Conservation (phyloP, 2,329 filamentous ascomycete species). For the Didymella lethalis region DNA sequence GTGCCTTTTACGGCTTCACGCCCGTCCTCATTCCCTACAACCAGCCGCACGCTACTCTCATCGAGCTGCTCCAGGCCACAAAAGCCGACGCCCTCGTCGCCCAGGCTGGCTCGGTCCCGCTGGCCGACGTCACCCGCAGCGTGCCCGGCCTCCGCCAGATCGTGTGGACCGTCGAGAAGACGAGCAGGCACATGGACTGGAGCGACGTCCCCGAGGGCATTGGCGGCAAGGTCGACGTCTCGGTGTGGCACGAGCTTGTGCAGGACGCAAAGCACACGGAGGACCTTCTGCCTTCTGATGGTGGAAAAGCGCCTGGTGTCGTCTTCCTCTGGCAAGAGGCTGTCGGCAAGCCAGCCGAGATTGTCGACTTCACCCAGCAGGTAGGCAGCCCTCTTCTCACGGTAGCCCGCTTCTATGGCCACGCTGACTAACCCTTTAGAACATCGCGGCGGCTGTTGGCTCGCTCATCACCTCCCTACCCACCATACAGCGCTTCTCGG, state of each 20-base stretch:
- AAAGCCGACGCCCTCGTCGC: conserved; percentile 84
- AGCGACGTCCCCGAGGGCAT: conserved; percentile 83
- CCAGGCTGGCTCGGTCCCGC: conserved; percentile 84
- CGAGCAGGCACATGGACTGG: conserved; percentile 94
- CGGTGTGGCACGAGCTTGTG: conserved; percentile 92
- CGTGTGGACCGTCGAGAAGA: conserved; percentile 91
- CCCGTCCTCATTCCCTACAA: conserved; percentile 87
- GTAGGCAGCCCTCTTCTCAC: conserved; percentile 46
- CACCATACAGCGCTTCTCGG: conserved; percentile 73
- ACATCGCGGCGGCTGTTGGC: conserved; percentile 86
- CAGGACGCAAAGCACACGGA: conserved; percentile 66
- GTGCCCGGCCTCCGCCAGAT: conserved; percentile 76
- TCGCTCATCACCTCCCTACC: conserved; percentile 80
- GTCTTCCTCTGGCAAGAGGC: conserved; percentile 72
- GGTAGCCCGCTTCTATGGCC: no score
- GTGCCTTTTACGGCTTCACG: conserved; percentile 86
- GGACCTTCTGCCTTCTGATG: conserved; percentile 69
- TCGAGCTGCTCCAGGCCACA: conserved; percentile 74
- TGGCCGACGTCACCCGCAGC: conserved; percentile 73
- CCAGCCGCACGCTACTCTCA: conserved; percentile 71
- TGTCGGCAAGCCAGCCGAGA: conserved; percentile 62
- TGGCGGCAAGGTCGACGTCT: conserved; percentile 76
- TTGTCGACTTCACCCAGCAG: conserved; percentile 80
- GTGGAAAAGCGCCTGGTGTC: conserved; percentile 60
- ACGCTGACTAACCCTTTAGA: conserved; percentile 56